Evolutionary conservation across 352 stramenopile genomes (phyloP).

Genomic region (Phytophthora boehmeriae): DNA sequence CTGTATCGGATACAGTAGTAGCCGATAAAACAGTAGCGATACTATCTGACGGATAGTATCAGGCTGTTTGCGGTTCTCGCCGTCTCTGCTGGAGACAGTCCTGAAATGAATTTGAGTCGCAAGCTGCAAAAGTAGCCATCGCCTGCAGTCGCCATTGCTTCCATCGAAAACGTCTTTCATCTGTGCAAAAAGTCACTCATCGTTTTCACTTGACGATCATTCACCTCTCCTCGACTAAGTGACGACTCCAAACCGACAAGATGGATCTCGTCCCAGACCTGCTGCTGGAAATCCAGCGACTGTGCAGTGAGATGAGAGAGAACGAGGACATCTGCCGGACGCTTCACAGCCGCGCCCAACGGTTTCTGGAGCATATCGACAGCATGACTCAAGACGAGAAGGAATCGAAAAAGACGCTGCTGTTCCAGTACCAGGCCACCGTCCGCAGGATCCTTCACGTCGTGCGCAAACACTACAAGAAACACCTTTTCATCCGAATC

Average conservation of each 20-base stretch:
- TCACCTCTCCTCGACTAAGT: no score
- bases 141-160: no score
- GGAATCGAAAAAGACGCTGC: slow-evolving; percentile 22
- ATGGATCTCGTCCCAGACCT: slow-evolving; percentile 23
- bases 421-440: slow-evolving; percentile 24
- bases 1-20: no score
- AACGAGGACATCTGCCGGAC: slow-evolving; percentile 23
- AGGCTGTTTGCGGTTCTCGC: no score
- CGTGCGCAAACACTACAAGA: slow-evolving; percentile 8
- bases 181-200: no score
- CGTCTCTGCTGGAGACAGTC: no score
- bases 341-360: slow-evolving; percentile 12
- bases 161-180: no score
- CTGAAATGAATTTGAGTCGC: no score
- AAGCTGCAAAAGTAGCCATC: no score
- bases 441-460: slow-evolving; percentile 27
- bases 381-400: slow-evolving; percentile 30
- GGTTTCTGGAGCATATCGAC: slow-evolving; percentile 33
- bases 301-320: slow-evolving; percentile 29
- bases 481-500: slow-evolving; percentile 15
- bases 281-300: slow-evolving; percentile 19
- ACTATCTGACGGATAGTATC: no score
- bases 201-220: no score
- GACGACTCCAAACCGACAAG: slow-evolving; percentile 7
- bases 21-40: no score